Evolutionary conservation across 805 yeast genomes (phyloP).

Genomic region (Lipomyces spencermartinsiae): DNA sequence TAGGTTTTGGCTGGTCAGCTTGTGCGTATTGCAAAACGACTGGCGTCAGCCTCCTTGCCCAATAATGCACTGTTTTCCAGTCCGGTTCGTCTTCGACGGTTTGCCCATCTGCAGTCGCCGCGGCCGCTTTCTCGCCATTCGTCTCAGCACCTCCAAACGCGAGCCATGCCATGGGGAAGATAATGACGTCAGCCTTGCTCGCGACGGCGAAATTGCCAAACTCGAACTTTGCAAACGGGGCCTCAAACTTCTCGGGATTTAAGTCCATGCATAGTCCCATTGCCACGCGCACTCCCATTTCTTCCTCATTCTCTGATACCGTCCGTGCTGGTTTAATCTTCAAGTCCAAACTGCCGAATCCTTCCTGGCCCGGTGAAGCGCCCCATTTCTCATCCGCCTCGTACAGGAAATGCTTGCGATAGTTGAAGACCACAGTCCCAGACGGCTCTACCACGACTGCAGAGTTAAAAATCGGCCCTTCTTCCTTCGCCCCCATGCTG

Average conservation of each 20-base stretch:
- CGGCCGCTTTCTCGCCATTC: not conserved
- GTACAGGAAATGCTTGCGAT: constrained; percentile 77
- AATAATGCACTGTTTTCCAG: constrained; percentile 64
- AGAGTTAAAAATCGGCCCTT: constrained; percentile 63
- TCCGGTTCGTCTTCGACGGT: constrained; percentile 49
- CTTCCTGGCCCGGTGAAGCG: constrained; percentile 67
- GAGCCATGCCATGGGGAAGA: constrained; percentile 91
- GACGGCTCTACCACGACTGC: constrained; percentile 66
- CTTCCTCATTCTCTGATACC: constrained; percentile 7
- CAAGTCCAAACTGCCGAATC: constrained; percentile 61
- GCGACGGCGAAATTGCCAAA: constrained; percentile 61
- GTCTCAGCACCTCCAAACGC: constrained; percentile 27
- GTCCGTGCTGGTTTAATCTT: not conserved
- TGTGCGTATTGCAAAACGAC: constrained; percentile 52
- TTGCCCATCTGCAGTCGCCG: constrained; percentile 24
- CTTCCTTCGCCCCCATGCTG: constrained; percentile 23
- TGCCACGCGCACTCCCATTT: constrained; percentile 52
- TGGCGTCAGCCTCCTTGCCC: constrained; percentile 76
- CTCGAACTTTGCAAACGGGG: constrained; percentile 78
- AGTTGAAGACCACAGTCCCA: constrained; percentile 68
- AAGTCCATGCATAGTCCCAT: constrained; percentile 95
- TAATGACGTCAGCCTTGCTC: constrained; percentile 59
- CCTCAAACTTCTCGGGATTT: constrained; percentile 82
- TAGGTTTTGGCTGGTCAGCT: constrained; percentile 35
- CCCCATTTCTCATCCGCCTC: constrained; percentile 85